phyloP scores from a whole-genome alignment of 1,284 basidiomycete species.

The Vanrija sp. region DNA sequence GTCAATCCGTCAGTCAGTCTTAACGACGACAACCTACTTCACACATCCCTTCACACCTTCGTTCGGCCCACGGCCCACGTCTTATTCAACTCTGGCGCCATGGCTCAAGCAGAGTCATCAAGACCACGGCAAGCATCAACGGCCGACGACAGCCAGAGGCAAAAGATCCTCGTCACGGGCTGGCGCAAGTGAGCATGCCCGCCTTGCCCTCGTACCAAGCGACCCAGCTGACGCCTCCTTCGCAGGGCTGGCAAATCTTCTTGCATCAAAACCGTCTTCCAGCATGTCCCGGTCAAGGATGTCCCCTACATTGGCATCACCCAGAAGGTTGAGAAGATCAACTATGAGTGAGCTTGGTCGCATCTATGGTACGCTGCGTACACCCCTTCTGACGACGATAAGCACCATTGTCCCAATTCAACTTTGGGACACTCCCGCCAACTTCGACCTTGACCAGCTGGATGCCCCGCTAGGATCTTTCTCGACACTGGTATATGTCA shows the following conservation, averaged over 20 bases:
- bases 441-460: constrained; percentile 68
- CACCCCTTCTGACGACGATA: constrained; percentile 41
- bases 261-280: constrained; percentile 86
- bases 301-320: constrained; percentile 89
- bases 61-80: constrained; percentile 1
- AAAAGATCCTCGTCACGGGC: constrained; percentile 71
- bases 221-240: background rate
- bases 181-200: constrained; percentile 60
- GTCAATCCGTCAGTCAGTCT: background rate
- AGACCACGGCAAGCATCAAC: background rate
- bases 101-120: background rate
- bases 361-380: background rate
- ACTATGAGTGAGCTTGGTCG: constrained; percentile 66
- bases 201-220: background rate
- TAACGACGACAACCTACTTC: background rate
- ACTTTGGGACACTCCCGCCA: constrained; percentile 92
- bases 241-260: constrained; percentile 88
- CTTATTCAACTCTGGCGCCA: too few relatives aligned
- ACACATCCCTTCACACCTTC: constrained; percentile 6
- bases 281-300: constrained; percentile 75
- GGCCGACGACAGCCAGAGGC: constrained; percentile 8
- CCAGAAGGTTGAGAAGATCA: constrained; percentile 67
- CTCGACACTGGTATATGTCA: constrained; percentile 84
- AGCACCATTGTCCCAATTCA: constrained; percentile 87
- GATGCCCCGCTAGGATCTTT: constrained; percentile 69